A percentile compares a stretch with the other conserved stretches of the same genome.
phyloP scores from a whole-genome alignment of 805 yeast genomes.

The Metschnikowia kunwiensis region DNA sequence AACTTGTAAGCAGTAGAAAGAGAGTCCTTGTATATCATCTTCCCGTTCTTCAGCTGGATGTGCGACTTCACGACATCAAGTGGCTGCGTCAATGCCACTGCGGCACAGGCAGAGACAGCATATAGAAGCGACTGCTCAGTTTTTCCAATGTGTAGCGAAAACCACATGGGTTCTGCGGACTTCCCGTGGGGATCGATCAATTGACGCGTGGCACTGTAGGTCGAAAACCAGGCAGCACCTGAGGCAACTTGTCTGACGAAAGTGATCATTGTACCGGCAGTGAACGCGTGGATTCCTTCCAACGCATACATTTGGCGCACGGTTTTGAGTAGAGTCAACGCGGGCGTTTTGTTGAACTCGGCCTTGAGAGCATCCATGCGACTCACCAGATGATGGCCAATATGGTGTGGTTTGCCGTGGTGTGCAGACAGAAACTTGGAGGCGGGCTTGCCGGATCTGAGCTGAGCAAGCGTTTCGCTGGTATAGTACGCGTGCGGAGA shows the following conservation, averaged over 20 bases:
- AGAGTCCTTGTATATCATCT: constrained; percentile 55
- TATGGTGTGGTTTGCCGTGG: constrained; percentile 12
- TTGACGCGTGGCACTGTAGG: constrained; percentile 77
- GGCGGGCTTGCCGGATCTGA: constrained; percentile 20
- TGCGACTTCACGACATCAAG: constrained; percentile 83
- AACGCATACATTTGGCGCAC: constrained; percentile 64
- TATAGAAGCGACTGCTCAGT: constrained; percentile 51
- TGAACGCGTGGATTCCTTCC: constrained; percentile 74
- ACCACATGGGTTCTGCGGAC: constrained; percentile 35
- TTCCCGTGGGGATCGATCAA: constrained; percentile 50
- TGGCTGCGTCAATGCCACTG: constrained; percentile 80
- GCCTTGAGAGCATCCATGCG: constrained; percentile 15
- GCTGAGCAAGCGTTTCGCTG: constrained; percentile 30
- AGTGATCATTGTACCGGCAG: constrained; percentile 84
- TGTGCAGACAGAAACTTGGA: constrained; percentile 22
- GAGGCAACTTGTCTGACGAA: constrained; percentile 73
- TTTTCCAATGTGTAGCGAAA: constrained; percentile 42
- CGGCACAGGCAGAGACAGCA: constrained; percentile 62
- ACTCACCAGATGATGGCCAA: constrained; percentile 4
- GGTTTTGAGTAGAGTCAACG: constrained; percentile 50
- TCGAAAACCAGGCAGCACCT: constrained; percentile 79
- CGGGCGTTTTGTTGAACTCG: constrained; percentile 50
- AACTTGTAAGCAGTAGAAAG: constrained; percentile 35
- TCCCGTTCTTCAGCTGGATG: constrained; percentile 75
- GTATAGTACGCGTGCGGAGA: constrained; percentile 44